Evolutionary conservation across 148 eudicot species (phyloP).

Genomic region (Rhododendron henanense): DNA sequence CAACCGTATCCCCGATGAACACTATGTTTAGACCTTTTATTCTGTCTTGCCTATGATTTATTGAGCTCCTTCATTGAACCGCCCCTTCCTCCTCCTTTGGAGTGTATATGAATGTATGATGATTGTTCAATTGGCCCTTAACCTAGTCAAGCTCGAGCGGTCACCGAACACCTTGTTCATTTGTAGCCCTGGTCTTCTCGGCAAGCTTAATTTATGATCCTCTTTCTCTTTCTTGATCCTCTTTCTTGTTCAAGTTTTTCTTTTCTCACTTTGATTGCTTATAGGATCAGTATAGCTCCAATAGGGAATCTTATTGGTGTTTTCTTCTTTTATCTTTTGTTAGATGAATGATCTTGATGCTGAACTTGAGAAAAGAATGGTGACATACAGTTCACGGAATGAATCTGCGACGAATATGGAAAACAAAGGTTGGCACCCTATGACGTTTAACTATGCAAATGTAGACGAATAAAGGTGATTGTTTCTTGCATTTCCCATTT

Average conservation of each 20-base stretch:
- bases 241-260: no score
- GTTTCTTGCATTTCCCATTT: neutral
- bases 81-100: neutral
- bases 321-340: constrained; percentile 4
- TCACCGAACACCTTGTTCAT: neutral
- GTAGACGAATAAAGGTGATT: constrained; percentile 64
- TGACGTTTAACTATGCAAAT: constrained; percentile 67
- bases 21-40: constrained; percentile 64
- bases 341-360: constrained; percentile 74
- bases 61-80: neutral
- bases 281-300: neutral
- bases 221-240: no score
- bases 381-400: constrained; percentile 81
- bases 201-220: neutral
- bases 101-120: neutral
- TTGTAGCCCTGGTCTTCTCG: neutral
- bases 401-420: constrained; percentile 58
- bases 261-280: neutral
- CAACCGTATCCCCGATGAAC: constrained; percentile 97
- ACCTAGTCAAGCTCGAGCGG: neutral
- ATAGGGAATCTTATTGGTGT: neutral
- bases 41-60: neutral
- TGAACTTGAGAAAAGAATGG: constrained; percentile 80
- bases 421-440: constrained; percentile 85
- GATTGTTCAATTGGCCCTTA: neutral